Percentiles rank a stretch among this genome's conserved stretches.
Evolutionary conservation across 768 basidiomycete species (phyloP).

Genomic region (Gymnopilus junonius): DNA sequence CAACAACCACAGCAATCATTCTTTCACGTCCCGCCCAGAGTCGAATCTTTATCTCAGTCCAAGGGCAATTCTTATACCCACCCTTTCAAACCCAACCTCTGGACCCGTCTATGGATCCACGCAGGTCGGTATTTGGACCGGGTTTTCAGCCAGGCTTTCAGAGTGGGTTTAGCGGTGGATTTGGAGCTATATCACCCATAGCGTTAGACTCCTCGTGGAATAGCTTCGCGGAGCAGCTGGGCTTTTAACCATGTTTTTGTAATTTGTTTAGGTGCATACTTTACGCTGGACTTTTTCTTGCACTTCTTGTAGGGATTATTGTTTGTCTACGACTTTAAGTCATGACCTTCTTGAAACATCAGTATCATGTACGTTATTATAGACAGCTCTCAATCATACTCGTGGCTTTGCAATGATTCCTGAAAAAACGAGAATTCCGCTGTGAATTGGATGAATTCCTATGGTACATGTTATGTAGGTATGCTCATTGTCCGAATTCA

Average conservation of each 20-base stretch:
- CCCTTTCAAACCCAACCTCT: not conserved
- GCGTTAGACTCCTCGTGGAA: conserved; percentile 68
- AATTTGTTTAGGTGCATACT: too few relatives aligned
- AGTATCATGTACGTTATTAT: too few relatives aligned
- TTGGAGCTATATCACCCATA: conserved; percentile 13
- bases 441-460: too few relatives aligned
- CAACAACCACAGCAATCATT: not conserved
- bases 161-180: conserved; percentile 20
- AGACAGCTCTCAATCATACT: too few relatives aligned
- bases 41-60: not conserved
- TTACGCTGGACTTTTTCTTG: not conserved
- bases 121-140: conserved; percentile 1
- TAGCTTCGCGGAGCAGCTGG: conserved; percentile 70
- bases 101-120: conserved; percentile 5
- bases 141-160: conserved; percentile 16
- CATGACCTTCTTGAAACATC: too few relatives aligned
- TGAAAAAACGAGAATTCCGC: too few relatives aligned
- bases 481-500: conserved; percentile 13
- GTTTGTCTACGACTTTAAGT: not conserved
- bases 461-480: not conserved
- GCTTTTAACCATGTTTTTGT: too few relatives aligned
- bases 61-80: not conserved
- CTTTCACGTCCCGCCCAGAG: not conserved
- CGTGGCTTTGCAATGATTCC: too few relatives aligned
- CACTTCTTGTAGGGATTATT: not conserved